Conservation (phyloP, 2,329 filamentous ascomycete genomes). For the Xylaria sp. region DNA sequence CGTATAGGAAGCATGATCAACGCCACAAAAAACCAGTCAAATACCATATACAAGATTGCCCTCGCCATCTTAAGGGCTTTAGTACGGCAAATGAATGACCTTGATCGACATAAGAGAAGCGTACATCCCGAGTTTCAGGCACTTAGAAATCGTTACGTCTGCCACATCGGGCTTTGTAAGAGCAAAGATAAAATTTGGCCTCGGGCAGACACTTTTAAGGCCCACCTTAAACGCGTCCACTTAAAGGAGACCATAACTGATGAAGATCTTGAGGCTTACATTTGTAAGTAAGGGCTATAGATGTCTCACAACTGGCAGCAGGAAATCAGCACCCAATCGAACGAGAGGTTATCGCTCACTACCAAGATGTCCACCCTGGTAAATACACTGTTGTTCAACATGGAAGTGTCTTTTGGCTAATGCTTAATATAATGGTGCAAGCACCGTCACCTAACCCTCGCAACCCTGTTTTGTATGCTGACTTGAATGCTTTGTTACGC, state of each 20-base stretch:
- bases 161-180: constrained; percentile 61
- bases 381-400: no score
- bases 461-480: no score
- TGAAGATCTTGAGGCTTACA: constrained; percentile 47
- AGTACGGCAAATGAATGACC: constrained; percentile 80
- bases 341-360: no score
- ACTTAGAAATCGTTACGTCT: constrained; percentile 62
- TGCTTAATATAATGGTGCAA: no score
- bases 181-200: constrained; percentile 75
- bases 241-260: constrained; percentile 43
- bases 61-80: constrained; percentile 68
- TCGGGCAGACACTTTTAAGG: constrained; percentile 83
- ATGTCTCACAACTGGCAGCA: no score
- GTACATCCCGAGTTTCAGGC: constrained; percentile 63
- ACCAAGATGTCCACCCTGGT: no score
- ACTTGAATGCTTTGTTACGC: no score
- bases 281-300: constrained; percentile 38
- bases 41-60: constrained; percentile 65
- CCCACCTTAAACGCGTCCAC: constrained; percentile 77
- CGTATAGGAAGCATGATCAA: constrained; percentile 71
- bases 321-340: no score
- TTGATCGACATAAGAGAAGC: constrained; percentile 77
- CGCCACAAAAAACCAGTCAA: constrained; percentile 71
- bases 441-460: no score
- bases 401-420: no score